phyloP scores from a whole-genome alignment of 2,329 filamentous ascomycete species.

The Phoma herbarum region DNA sequence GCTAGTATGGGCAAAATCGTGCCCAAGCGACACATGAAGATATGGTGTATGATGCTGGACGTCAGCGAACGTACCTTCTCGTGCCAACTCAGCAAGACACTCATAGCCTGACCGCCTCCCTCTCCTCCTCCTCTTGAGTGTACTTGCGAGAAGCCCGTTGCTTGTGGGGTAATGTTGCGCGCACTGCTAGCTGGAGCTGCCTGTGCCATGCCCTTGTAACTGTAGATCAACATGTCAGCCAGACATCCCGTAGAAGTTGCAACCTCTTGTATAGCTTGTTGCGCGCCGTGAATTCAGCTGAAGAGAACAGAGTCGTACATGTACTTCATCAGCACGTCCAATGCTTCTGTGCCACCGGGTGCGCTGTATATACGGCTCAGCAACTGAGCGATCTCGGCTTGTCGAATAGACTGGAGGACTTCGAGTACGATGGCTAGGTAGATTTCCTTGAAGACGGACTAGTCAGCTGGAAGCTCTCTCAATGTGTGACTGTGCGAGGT shows the following conservation, averaged over 20 bases:
- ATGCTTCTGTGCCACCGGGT: slow-evolving; percentile 80
- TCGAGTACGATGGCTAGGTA: slow-evolving; percentile 90
- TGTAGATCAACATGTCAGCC: slow-evolving; percentile 47
- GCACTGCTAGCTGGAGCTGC: slow-evolving; percentile 40
- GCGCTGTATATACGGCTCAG: slow-evolving; percentile 81
- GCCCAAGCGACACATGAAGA: neutral
- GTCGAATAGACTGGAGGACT: slow-evolving; percentile 94
- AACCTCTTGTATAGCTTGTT: neutral
- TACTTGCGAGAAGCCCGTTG: slow-evolving; percentile 89
- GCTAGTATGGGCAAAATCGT: neutral
- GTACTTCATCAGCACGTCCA: slow-evolving; percentile 98
- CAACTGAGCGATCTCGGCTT: slow-evolving; percentile 92
- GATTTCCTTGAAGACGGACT: slow-evolving; percentile 68
- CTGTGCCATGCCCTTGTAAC: slow-evolving; percentile 87
- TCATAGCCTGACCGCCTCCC: slow-evolving; percentile 88
- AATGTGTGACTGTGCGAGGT: slow-evolving; percentile 31
- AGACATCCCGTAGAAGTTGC: neutral
- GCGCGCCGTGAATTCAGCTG: neutral
- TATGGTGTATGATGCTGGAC: neutral
- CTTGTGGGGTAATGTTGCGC: slow-evolving; percentile 71
- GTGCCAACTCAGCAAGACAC: slow-evolving; percentile 96
- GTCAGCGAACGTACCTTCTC: slow-evolving; percentile 71
- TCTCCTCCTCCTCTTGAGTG: slow-evolving; percentile 66
- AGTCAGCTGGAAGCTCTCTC: slow-evolving; percentile 39
- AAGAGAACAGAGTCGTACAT: slow-evolving; percentile 69